Conservation (phyloP, 306 rosid genomes). For the Cucurbita maxima region DNA sequence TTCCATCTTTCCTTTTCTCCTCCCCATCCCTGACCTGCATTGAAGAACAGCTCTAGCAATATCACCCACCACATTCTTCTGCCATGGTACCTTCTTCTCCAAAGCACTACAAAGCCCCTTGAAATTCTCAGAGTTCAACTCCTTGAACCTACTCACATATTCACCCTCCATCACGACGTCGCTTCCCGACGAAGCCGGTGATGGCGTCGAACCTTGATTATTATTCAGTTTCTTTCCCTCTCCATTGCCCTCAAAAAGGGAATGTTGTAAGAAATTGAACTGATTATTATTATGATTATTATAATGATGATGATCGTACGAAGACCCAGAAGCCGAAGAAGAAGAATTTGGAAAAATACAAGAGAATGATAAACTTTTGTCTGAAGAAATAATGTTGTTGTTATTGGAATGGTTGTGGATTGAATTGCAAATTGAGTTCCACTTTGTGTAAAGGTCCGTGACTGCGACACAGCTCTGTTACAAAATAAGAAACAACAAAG, state of each 20-base stretch:
- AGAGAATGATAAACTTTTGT: constrained; percentile 37
- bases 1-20: constrained; percentile 51
- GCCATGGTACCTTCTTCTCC: constrained; percentile 77
- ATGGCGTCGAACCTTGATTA: constrained; percentile 41
- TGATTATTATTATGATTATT: not conserved
- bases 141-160: constrained; percentile 40
- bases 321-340: constrained; percentile 56
- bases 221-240: constrained; percentile 24
- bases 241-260: constrained; percentile 20
- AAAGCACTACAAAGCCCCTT: constrained; percentile 51
- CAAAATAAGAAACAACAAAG: constrained; percentile 7
- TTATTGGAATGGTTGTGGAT: constrained; percentile 36
- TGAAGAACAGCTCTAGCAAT: constrained; percentile 54
- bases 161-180: constrained; percentile 52
- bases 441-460: constrained; percentile 58
- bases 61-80: constrained; percentile 48
- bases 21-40: constrained; percentile 57
- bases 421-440: constrained; percentile 58
- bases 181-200: constrained; percentile 42
- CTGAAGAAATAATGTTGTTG: constrained; percentile 15
- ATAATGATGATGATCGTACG: constrained; percentile 30
- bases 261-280: not conserved
- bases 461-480: constrained; percentile 46
- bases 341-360: constrained; percentile 46
- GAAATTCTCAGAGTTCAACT: constrained; percentile 45